phyloP scores from a whole-genome alignment of 228 moss, liverwort and hornwort genomes.

The Sphagnum magellanicum region DNA sequence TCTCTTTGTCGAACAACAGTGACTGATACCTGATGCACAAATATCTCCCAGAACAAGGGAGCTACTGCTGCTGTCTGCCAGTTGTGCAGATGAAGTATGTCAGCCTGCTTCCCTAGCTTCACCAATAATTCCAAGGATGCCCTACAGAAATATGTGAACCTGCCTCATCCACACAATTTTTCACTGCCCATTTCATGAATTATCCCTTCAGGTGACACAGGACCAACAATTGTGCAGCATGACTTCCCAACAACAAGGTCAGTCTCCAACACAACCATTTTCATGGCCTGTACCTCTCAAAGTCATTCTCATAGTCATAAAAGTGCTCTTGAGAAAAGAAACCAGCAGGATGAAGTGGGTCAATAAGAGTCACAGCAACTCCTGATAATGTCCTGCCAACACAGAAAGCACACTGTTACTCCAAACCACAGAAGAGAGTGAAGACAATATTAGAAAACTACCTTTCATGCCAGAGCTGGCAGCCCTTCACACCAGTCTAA shows the following conservation, averaged over 20 bases:
- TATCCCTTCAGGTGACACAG: background rate
- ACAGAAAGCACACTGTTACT: background rate
- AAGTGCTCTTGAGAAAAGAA: slow-evolving; percentile 40
- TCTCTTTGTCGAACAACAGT: background rate
- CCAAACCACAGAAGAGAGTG: background rate
- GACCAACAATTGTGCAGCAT: too few species aligned
- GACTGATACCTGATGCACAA: slow-evolving; percentile 44
- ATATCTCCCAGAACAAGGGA: slow-evolving; percentile 73
- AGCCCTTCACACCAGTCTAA: background rate
- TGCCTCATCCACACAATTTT: slow-evolving; percentile 8
- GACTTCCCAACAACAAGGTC: background rate
- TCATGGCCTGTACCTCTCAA: slow-evolving; percentile 33
- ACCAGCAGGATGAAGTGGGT: slow-evolving; percentile 40
- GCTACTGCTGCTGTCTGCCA: slow-evolving; percentile 72
- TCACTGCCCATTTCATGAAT: background rate
- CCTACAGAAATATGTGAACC: slow-evolving; percentile 72
- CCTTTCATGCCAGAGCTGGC: too few species aligned
- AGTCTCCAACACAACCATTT: background rate
- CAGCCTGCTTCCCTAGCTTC: slow-evolving; percentile 66
- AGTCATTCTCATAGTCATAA: slow-evolving; percentile 50
- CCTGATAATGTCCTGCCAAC: slow-evolving; percentile 43
- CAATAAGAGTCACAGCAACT: slow-evolving; percentile 53
- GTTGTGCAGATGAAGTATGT: slow-evolving; percentile 71
- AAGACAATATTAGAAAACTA: background rate
- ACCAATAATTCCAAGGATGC: slow-evolving; percentile 59